Base-by-base conservation (phyloP, 352 stramenopile genomes). In the Phytophthora citricola region DNA sequence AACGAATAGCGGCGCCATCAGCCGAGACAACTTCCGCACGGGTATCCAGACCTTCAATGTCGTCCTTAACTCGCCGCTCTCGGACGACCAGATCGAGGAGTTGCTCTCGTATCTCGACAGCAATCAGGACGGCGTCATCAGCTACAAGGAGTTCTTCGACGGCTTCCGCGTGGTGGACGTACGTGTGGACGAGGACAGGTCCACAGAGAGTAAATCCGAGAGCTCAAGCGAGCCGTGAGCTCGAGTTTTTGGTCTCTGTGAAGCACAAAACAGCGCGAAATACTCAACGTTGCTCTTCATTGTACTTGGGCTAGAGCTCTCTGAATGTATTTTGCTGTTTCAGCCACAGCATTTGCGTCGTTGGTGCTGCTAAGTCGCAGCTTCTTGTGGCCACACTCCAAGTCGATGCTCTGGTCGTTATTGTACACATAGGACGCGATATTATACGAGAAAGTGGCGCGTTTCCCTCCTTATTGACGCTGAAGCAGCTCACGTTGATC, bases 141-240 rank as follows among this genome's bases (percentile, higher is more conserved):
- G 87, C 73, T 98, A 98, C 84, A 94, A 96, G 70, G 93, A 98
- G 69, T 98, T 98, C 71, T 92, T 98, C 40, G 81, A 96, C 44
- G 92, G 92, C 53, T 98, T 98, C 75, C 78, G 85, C 45, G 78
- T 98, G 45, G 87, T 97, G 32, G 83, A 94, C 48, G 83, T 94
- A 50, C 83, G 77, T 12, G 52, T 93, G 22, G 71, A 68, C n/a
- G 79, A 83, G 1, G 70, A 82, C 45, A 69, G 73, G 36, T 50
- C 57, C 5, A 44, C 54, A 3, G 49, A 63, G 14, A 67, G 1
- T 40, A 75, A 68, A 40, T 52, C 34, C 31, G 31, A 36, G 31
- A 36, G 31, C 4, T 29, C 22, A 8, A 31, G 57, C 11, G 38
- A 45, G 22, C 14, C n/a, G 31, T 36, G 31, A 36, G 31, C 31